Evolutionary conservation across 805 yeast genomes (phyloP).

Genomic region (Sugiyamaella americana): DNA sequence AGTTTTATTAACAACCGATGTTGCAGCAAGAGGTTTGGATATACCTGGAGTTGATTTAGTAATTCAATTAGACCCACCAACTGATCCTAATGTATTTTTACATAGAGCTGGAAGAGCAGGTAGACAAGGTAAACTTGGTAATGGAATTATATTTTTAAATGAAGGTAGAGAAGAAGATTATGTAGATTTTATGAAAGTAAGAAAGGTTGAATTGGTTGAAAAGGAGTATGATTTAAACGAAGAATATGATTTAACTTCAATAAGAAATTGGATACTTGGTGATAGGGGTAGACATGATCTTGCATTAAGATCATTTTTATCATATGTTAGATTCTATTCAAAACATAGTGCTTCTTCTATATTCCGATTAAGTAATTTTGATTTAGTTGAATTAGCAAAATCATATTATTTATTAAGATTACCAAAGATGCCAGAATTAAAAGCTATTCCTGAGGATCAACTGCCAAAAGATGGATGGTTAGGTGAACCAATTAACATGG

Average conservation of each 20-base stretch:
- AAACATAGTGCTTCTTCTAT: conserved; percentile 87
- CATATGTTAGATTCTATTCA: conserved; percentile 73
- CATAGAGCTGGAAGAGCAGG: conserved; percentile 97
- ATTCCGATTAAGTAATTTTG: conserved; percentile 66
- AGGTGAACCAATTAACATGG: conserved; percentile 58
- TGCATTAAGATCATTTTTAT: conserved; percentile 74
- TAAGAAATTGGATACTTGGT: conserved; percentile 51
- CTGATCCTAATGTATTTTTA: conserved; percentile 83
- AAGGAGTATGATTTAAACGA: conserved; percentile 18
- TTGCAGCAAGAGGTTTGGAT: conserved; percentile 97
- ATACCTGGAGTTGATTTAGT: conserved; percentile 92
- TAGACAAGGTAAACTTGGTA: conserved; percentile 79
- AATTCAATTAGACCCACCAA: conserved; percentile 91
- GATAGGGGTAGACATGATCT: conserved; percentile 81
- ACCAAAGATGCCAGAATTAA: conserved; percentile 92
- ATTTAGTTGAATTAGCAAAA: conserved; percentile 64
- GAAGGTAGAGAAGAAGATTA: conserved; percentile 77
- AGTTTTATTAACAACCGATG: conserved; percentile 86
- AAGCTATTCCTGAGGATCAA: conserved; percentile 39
- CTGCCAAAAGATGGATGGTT: conserved; percentile 76
- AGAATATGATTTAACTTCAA: conserved; percentile 10
- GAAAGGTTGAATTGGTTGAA: conserved; percentile 49
- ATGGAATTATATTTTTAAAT: conserved; percentile 66
- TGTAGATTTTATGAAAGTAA: conserved; percentile 71
- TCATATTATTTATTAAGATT: conserved; percentile 75